Evolutionary conservation across 2,329 filamentous ascomycete species (phyloP).

Genomic region (Claviceps spartinae): DNA sequence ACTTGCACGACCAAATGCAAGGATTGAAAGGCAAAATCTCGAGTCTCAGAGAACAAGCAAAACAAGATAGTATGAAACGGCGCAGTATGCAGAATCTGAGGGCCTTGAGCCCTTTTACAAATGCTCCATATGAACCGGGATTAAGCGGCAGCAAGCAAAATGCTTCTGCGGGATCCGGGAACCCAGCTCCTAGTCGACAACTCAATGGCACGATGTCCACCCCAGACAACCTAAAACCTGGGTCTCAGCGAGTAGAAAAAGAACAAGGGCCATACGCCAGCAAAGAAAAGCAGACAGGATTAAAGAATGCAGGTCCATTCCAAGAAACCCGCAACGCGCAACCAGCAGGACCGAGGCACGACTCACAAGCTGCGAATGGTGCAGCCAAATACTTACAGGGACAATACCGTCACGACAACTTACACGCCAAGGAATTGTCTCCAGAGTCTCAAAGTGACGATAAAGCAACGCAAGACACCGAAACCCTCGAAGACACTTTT

Average conservation of each 20-base stretch:
- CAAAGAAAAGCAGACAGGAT: constrained; percentile 1
- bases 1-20: constrained; percentile 71
- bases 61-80: constrained; percentile 65
- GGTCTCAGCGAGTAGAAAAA: background rate
- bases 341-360: background rate
- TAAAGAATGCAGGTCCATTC: background rate
- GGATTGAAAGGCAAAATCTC: constrained; percentile 78
- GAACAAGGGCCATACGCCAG: constrained; percentile 7
- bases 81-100: constrained; percentile 64
- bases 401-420: background rate
- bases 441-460: constrained; percentile 2
- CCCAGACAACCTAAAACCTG: background rate
- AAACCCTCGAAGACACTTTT: constrained; percentile 16
- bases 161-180: constrained; percentile 8
- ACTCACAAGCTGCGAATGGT: background rate
- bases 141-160: constrained; percentile 8
- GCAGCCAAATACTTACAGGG: background rate
- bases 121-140: constrained; percentile 33
- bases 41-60: constrained; percentile 60
- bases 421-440: constrained; percentile 1
- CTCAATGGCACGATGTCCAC: background rate
- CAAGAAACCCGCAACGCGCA: constrained; percentile 1
- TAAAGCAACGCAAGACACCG: constrained; percentile 12
- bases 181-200: background rate
- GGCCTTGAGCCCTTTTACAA: constrained; percentile 66